Conservation (phyloP, 2,329 filamentous ascomycete genomes). For the Xylariaceae sp. region DNA sequence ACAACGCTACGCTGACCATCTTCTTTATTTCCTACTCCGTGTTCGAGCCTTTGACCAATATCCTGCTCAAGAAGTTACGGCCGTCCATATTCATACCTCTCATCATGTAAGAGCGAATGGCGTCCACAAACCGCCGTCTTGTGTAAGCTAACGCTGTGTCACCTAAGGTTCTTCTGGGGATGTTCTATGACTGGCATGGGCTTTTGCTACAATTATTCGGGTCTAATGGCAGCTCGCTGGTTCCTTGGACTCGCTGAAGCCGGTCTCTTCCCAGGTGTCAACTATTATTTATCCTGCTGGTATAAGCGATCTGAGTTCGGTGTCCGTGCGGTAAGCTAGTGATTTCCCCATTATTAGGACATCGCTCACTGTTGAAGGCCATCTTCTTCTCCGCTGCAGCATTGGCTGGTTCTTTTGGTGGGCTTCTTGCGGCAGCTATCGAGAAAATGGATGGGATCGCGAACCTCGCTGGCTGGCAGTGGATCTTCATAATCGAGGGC, state of each 20-base stretch:
- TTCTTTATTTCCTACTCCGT: conserved; percentile 85
- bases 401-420: conserved; percentile 73
- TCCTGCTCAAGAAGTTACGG: conserved; percentile 70
- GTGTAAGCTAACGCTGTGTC: conserved; percentile 16
- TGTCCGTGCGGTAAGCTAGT: conserved; percentile 52
- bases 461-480: conserved; percentile 54
- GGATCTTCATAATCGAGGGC: conserved; percentile 69
- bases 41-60: conserved; percentile 74
- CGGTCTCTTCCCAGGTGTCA: conserved; percentile 71
- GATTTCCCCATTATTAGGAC: background rate
- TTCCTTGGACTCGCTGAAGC: conserved; percentile 73
- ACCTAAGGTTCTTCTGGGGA: conserved; percentile 57
- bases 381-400: conserved; percentile 83
- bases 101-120: conserved; percentile 61
- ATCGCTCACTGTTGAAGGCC: conserved; percentile 34
- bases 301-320: conserved; percentile 77
- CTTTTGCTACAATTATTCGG: conserved; percentile 58
- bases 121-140: conserved; percentile 3
- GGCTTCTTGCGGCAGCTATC: conserved; percentile 68
- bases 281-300: conserved; percentile 81
- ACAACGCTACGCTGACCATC: conserved; percentile 72
- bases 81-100: conserved; percentile 76
- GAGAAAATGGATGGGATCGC: conserved; percentile 63
- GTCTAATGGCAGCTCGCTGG: conserved; percentile 63
- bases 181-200: conserved; percentile 66